Conservation (phyloP, 2,329 filamentous ascomycete species). For the Chalaropsis thielavioides region DNA sequence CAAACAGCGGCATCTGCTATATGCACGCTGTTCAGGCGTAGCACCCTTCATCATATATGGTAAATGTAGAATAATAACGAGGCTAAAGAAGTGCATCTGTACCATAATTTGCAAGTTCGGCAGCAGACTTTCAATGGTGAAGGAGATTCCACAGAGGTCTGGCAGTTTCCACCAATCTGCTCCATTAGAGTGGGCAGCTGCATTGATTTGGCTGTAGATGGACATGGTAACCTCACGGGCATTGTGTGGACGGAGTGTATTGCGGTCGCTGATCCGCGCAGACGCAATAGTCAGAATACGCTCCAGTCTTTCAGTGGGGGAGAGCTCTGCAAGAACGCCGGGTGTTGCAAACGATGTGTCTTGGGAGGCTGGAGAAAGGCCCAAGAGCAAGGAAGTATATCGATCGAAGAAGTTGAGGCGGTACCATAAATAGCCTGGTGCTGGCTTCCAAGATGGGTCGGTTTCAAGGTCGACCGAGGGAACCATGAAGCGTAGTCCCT, state of each 20-base stretch:
- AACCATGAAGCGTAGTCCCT: slow-evolving; percentile 24
- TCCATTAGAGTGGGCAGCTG: slow-evolving; percentile 29
- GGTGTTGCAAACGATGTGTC: slow-evolving; percentile 28
- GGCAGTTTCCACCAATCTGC: slow-evolving; percentile 35
- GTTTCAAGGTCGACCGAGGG: slow-evolving; percentile 27
- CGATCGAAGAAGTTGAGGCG: slow-evolving; percentile 36
- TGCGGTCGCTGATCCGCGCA: slow-evolving; percentile 34
- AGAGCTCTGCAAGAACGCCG: slow-evolving; percentile 23
- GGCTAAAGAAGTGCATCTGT: slow-evolving; percentile 37
- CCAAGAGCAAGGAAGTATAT: slow-evolving; percentile 37
- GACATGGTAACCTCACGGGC: slow-evolving; percentile 30
- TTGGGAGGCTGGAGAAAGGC: slow-evolving; percentile 31
- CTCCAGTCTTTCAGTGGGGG: slow-evolving; percentile 31
- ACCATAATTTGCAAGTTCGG: slow-evolving; percentile 29
- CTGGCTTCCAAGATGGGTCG: slow-evolving; percentile 23
- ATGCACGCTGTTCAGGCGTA: slow-evolving; percentile 29
- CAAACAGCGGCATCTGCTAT: slow-evolving; percentile 34
- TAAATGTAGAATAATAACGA: slow-evolving; percentile 39
- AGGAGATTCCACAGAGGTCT: slow-evolving; percentile 21
- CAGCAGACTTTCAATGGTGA: slow-evolving; percentile 36
- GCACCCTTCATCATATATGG: slow-evolving; percentile 37
- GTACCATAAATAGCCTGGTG: slow-evolving; percentile 30
- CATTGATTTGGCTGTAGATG: slow-evolving; percentile 35
- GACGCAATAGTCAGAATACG: slow-evolving; percentile 31
- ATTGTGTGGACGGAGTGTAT: slow-evolving; percentile 23